Conservation (phyloP, 129 eudicot genomes). For the Chrysanthemum lavandulifolium region DNA sequence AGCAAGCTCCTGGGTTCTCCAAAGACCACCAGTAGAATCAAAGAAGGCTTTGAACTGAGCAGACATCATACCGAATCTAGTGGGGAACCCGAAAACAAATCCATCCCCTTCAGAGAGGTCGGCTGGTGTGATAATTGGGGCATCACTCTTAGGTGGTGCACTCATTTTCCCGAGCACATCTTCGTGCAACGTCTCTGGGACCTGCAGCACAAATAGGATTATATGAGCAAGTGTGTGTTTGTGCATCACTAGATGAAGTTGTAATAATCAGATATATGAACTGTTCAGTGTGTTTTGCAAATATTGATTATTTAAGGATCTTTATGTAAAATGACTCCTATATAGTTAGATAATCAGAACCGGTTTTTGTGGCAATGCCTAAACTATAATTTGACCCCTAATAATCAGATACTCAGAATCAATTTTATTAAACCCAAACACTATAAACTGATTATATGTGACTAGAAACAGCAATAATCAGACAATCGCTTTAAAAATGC, state of each 20-base stretch:
- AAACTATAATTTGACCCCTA: no score
- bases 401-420: no score
- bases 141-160: constrained; percentile 83
- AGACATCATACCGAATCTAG: constrained; percentile 98
- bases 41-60: constrained; percentile 81
- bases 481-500: no score
- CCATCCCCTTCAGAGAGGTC: constrained; percentile 85
- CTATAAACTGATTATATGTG: no score
- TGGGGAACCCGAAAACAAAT: constrained; percentile 77
- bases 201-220: constrained; percentile 36
- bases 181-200: constrained; percentile 72
- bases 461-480: no score
- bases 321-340: no score
- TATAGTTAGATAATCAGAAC: no score
- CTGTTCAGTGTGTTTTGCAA: no score
- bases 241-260: not conserved
- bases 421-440: no score
- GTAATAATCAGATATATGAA: no score
- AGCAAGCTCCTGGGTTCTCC: constrained; percentile 71
- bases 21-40: constrained; percentile 81
- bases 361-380: no score
- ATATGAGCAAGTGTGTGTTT: not conserved
- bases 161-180: constrained; percentile 74
- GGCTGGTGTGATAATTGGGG: constrained; percentile 52
- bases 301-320: no score